These are phyloP conservation scores for Priceomyces medius DNA, from an alignment of 805 yeast genomes.

Conservation along the genomic window DNA sequence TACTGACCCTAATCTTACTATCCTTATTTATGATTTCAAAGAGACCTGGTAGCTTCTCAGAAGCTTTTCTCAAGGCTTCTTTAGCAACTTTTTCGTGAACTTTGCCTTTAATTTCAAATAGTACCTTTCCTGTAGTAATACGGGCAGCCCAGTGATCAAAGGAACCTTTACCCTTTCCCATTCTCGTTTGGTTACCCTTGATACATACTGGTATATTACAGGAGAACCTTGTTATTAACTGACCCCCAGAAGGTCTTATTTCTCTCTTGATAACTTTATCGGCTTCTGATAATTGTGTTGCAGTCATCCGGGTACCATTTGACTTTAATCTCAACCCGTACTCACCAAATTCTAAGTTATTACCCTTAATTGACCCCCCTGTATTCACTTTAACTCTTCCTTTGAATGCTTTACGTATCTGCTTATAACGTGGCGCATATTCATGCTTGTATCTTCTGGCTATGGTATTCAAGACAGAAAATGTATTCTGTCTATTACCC, in stretches of 20 bases:
- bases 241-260: slow-evolving; percentile 75
- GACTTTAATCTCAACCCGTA: slow-evolving; percentile 85
- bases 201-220: slow-evolving; percentile 89
- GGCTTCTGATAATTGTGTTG: slow-evolving; percentile 87
- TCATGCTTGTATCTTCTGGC: slow-evolving; percentile 56
- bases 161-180: slow-evolving; percentile 99
- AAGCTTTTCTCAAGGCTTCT: slow-evolving; percentile 87
- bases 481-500: not conserved
- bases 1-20: slow-evolving; percentile 69
- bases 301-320: slow-evolving; percentile 84
- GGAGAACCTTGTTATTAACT: slow-evolving; percentile 74
- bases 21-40: slow-evolving; percentile 76
- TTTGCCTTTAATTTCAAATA: slow-evolving; percentile 79
- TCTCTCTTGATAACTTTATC: slow-evolving; percentile 82
- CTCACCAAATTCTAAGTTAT: slow-evolving; percentile 74
- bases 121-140: slow-evolving; percentile 91
- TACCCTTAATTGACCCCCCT: slow-evolving; percentile 92
- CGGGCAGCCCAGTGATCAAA: slow-evolving; percentile 97
- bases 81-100: slow-evolving; percentile 88
- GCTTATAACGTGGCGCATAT: slow-evolving; percentile 72
- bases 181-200: slow-evolving; percentile 98
- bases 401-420: slow-evolving; percentile 76
- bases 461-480: not conserved
- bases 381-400: slow-evolving; percentile 93
- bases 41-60: slow-evolving; percentile 87